Evolutionary conservation across 2,329 filamentous ascomycete species (phyloP).

Genomic region (Penicillium decumbens): DNA sequence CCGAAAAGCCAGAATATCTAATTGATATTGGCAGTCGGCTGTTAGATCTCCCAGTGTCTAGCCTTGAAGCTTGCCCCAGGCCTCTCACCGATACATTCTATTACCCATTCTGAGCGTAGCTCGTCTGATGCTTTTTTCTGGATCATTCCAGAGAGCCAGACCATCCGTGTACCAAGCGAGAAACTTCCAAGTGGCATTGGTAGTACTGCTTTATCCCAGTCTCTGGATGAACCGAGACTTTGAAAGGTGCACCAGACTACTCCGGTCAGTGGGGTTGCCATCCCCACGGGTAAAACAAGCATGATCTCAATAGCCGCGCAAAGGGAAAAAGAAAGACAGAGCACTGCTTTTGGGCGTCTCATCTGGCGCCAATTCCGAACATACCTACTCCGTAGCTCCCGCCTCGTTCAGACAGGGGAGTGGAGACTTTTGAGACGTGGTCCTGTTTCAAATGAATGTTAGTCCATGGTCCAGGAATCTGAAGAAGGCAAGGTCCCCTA

Average conservation of each 20-base stretch:
- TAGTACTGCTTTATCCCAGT: background rate
- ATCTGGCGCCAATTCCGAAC: constrained; percentile 45
- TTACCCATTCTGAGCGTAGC: background rate
- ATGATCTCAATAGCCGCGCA: constrained; percentile 1
- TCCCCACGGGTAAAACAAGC: background rate
- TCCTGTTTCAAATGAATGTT: constrained; percentile 29
- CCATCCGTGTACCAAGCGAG: background rate
- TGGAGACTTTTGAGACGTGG: constrained; percentile 39
- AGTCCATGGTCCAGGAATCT: background rate
- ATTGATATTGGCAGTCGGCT: background rate
- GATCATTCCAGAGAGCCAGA: background rate
- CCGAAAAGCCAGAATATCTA: background rate
- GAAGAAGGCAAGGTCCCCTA: constrained; percentile 20
- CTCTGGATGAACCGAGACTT: background rate
- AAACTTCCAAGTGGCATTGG: background rate
- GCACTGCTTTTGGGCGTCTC: constrained; percentile 20
- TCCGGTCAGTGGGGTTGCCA: background rate
- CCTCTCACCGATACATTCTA: background rate
- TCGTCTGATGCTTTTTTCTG: background rate
- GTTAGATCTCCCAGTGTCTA: background rate
- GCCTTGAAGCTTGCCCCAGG: background rate
- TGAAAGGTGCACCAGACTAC: background rate
- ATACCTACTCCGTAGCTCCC: constrained; percentile 44
- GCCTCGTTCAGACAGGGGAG: constrained; percentile 37
- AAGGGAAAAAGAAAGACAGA: constrained; percentile 7